A percentile compares a stretch with the other conserved stretches of the same genome.
phyloP scores from a whole-genome alignment of 2,329 filamentous ascomycete genomes.

The Pseudopithomyces chartarum region DNA sequence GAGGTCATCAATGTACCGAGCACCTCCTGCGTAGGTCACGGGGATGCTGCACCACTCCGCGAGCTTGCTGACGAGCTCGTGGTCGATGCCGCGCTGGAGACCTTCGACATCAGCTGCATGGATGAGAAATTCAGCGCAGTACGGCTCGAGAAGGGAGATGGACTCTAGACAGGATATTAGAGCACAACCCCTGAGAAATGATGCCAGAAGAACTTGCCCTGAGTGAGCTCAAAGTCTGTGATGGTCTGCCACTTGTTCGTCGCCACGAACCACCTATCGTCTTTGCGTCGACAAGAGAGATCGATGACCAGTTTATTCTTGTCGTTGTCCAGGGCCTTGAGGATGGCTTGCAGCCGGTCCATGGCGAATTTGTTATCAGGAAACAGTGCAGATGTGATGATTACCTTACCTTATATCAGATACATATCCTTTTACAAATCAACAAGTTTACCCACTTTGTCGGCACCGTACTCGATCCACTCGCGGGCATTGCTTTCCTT shows the following conservation, averaged over 20 bases:
- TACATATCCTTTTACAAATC: background rate
- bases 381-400: slow-evolving; percentile 95
- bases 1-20: slow-evolving; percentile 78
- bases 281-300: slow-evolving; percentile 82
- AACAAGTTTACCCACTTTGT: slow-evolving; percentile 69
- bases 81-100: slow-evolving; percentile 87
- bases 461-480: slow-evolving; percentile 88
- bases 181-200: background rate
- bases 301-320: slow-evolving; percentile 88
- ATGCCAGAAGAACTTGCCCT: slow-evolving; percentile 61
- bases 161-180: slow-evolving; percentile 62
- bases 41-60: slow-evolving; percentile 89
- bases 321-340: slow-evolving; percentile 74
- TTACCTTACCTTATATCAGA: slow-evolving; percentile 62
- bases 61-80: slow-evolving; percentile 76
- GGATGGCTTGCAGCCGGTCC: slow-evolving; percentile 72
- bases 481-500: slow-evolving; percentile 79
- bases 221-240: slow-evolving; percentile 91
- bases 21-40: slow-evolving; percentile 96
- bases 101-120: slow-evolving; percentile 98
- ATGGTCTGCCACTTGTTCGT: slow-evolving; percentile 99
- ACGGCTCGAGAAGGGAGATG: slow-evolving; percentile 80
- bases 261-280: slow-evolving; percentile 87
- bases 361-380: slow-evolving; percentile 82
- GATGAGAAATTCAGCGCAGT: slow-evolving; percentile 95